Evolutionary conservation across 2,329 filamentous ascomycete species (phyloP).

Genomic region (Torrubiella hemipterigena): DNA sequence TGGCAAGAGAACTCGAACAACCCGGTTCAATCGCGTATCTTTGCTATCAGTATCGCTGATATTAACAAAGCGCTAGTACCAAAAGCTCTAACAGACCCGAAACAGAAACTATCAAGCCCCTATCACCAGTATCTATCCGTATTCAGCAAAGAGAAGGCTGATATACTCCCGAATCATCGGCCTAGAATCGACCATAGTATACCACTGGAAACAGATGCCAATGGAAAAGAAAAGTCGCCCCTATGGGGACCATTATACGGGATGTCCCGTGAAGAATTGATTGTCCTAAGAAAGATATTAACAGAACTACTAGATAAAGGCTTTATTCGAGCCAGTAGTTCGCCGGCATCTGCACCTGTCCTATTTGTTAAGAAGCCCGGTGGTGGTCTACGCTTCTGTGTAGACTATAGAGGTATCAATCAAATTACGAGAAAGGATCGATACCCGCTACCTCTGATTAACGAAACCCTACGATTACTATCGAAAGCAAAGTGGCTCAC

Average conservation of each 20-base stretch:
- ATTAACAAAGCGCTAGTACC: background rate
- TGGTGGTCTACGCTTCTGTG: conserved; percentile 11
- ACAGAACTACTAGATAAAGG: background rate
- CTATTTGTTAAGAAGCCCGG: conserved; percentile 9
- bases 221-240: background rate
- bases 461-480: conserved; percentile 9
- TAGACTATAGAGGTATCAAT: conserved; percentile 15
- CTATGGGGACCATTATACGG: background rate
- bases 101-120: background rate
- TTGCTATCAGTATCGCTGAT: background rate
- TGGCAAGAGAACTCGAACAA: too few species aligned
- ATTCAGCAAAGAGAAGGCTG: background rate
- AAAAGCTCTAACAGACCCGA: background rate
- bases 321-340: background rate
- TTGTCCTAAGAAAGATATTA: background rate
- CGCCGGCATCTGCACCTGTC: conserved; percentile 2
- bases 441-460: conserved; percentile 13
- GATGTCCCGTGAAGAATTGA: conserved; percentile 1
- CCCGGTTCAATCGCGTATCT: too few species aligned
- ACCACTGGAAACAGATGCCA: background rate
- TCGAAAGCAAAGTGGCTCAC: background rate
- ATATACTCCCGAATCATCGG: background rate
- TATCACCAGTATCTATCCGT: background rate
- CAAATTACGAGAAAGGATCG: conserved; percentile 12
- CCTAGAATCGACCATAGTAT: background rate